These are phyloP conservation scores for Acanthamoeba sp. DNA, from an alignment of 208 protist genomes.

Conservation along the genomic window DNA sequence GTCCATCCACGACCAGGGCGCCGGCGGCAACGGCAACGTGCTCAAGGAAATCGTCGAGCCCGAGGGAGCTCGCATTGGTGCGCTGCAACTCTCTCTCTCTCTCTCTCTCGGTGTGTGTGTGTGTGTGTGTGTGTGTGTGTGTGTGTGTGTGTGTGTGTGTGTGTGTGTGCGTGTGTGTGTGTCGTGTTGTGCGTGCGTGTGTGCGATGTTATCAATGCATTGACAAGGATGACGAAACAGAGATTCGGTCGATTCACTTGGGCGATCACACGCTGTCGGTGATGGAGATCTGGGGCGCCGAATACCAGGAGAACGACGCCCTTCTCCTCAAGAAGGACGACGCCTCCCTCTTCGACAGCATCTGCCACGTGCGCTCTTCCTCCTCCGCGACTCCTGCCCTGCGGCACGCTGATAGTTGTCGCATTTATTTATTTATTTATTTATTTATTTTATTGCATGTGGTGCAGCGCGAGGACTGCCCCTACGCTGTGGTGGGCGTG, in stretches of 20 bases:
- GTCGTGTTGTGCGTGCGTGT: neutral
- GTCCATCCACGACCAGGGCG: slow-evolving; percentile 89
- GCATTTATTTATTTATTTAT: neutral
- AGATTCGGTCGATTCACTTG: slow-evolving; percentile 67
- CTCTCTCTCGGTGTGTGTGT: neutral
- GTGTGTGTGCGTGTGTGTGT: neutral
- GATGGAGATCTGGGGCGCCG: slow-evolving; percentile 91
- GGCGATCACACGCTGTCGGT: slow-evolving; percentile 88
- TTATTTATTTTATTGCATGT: neutral
- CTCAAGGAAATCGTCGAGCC: slow-evolving; percentile 90
- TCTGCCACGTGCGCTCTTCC: slow-evolving; percentile 74
- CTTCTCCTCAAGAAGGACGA: slow-evolving; percentile 85
- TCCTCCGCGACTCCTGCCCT: neutral
- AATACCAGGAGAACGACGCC: slow-evolving; percentile 91
- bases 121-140: neutral
- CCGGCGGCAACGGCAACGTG: slow-evolving; percentile 90
- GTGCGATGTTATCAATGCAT: neutral
- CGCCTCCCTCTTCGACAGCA: slow-evolving; percentile 77
- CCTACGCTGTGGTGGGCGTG: slow-evolving; percentile 85
- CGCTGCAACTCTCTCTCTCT: neutral
- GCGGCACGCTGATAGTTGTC: neutral
- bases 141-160: too few relatives aligned
- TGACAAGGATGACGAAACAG: neutral
- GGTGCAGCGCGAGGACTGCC: slow-evolving; percentile 81
- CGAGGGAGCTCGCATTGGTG: slow-evolving; percentile 82